Evolutionary conservation across 1,139 yeast species (phyloP).

Genomic region (Blastobotrys arbuscula): DNA sequence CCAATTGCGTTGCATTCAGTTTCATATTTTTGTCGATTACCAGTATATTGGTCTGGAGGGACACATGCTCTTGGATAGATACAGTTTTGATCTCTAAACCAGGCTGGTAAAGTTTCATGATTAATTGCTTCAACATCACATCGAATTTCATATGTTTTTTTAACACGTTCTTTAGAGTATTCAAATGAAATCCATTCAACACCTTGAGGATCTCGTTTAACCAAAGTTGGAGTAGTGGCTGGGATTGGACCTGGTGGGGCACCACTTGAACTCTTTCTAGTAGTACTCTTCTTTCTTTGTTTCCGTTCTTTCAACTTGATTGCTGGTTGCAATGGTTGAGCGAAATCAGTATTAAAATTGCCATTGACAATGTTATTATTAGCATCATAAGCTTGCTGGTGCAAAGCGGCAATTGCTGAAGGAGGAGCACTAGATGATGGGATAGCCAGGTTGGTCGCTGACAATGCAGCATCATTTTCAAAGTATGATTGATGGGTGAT

Average conservation of each 20-base stretch:
- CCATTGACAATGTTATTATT: too few species aligned
- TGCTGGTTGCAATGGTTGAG: conserved; percentile 8
- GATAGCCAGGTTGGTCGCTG: background rate
- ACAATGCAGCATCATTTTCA: background rate
- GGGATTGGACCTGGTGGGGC: conserved; percentile 26
- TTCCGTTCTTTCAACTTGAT: conserved; percentile 3
- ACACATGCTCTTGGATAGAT: conserved; percentile 43
- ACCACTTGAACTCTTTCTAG: conserved; percentile 9
- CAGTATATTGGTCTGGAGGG: conserved; percentile 38
- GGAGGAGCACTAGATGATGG: conserved; percentile 5
- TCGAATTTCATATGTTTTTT: conserved; percentile 31
- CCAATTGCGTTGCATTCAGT: conserved; percentile 44
- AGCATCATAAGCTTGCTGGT: background rate
- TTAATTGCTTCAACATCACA: conserved; percentile 34
- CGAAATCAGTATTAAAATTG: background rate
- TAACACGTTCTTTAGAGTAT: conserved; percentile 33
- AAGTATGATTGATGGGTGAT: background rate
- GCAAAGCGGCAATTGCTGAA: conserved; percentile 1
- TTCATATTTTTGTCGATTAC: conserved; percentile 43
- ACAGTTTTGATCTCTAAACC: conserved; percentile 39
- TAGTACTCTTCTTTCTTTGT: conserved; percentile 8
- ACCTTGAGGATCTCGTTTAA: conserved; percentile 31
- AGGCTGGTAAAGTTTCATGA: conserved; percentile 24
- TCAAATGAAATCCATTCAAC: conserved; percentile 35
- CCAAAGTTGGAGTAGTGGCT: conserved; percentile 25